Base-by-base conservation (phyloP, 2,329 filamentous ascomycete species). In the Alternaria gansuensis region DNA sequence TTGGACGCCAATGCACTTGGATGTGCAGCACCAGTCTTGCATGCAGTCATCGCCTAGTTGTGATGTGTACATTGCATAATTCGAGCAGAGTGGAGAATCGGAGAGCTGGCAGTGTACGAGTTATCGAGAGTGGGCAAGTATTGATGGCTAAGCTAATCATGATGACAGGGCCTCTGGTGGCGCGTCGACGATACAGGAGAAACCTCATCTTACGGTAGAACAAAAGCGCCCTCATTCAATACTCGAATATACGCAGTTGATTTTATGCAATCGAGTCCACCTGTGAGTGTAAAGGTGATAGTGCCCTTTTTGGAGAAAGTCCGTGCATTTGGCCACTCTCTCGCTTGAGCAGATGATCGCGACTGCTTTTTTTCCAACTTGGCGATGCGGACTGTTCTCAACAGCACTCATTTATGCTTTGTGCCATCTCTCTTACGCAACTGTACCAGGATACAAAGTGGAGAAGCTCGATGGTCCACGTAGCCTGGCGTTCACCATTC, bases 151-250 rank as follows among this genome's bases (percentile, higher is more conserved):
- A 58, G 62, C 60, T 67, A 61, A 54, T 57, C 61, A 67, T 63
- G 55, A 60, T 59, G 52, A 57, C 62, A 63, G 65, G 66, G 63
- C 62, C 55, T 64, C 57, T 59, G 58, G 61, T 59, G 57, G 37
- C 29, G 14, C 44, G 28, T 34, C 17, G 21, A 40, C 33, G 34
- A 41, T 14, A 8, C 33, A 54, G 5, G 21, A 39, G 17, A 29
- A 26, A 31, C 29, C 49, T 57, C 40, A 51, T n/a, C 41, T 43
- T 49, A 36, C 24, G 40, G 43, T 44, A 46, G 48, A 51, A 51
- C 29, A 61, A 66, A 69, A 67, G 60, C 53, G 49, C 45, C 56
- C 48, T 52, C 51, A 50, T 60, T 65, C 24, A 60, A 36, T 56
- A 61, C 56, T 51, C 51, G 44, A 59, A 60, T 60, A 51, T 23